Evolutionary conservation across 176 grass and related monocot species (phyloP), one percentile per base, ranked within the genome.

Genomic region (Phragmites australis): DNA sequence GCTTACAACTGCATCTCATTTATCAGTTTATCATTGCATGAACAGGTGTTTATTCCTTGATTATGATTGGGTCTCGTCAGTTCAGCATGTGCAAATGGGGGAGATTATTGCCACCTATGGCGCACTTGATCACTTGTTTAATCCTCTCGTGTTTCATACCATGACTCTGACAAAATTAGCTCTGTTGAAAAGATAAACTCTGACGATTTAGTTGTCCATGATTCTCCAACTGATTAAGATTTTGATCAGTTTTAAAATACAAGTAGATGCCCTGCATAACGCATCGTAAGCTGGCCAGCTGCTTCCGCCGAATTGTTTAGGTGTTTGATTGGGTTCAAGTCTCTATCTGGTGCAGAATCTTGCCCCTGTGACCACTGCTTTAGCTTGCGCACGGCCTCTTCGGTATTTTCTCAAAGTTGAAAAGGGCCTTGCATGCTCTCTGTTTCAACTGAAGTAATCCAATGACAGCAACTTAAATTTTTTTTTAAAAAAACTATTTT

Each of bases 311-410:
- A 48, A 17, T 73, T 57, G 31, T 44, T 60, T 75, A 71, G 22
- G 55, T 70, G 47, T 39, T 63, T 78, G 66, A 71, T 65, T 75
- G 62, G 76, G 42, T 70, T 68, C n/a, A 16, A 40, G 82, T 85
- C 76, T 43, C 68, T 44, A 53, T 81, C 76, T 70, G 10, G 9
- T 47, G 76, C 76, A 55, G 87, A 64, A 89, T 76, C 87, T 81
- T 75, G 76, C 66, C 21, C 21, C 62, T 76, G 54, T 30, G 76
- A 41, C 82, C 82, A 56, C 76, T 81, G 87, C 87, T 89, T 89
- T 81, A 61, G 61, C 11, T n/a, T 41, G 27, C 47, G 65, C 81
- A 39, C 34, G 22, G 12, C 44, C 30, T 29, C 17, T n/a, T 72
- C 41, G 40, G 27, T 18, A 40, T 45, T 55, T 72, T 32, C 22